phyloP scores from a whole-genome alignment of 495 filamentous ascomycete genomes.

The Thermothielavioides terrestris region DNA sequence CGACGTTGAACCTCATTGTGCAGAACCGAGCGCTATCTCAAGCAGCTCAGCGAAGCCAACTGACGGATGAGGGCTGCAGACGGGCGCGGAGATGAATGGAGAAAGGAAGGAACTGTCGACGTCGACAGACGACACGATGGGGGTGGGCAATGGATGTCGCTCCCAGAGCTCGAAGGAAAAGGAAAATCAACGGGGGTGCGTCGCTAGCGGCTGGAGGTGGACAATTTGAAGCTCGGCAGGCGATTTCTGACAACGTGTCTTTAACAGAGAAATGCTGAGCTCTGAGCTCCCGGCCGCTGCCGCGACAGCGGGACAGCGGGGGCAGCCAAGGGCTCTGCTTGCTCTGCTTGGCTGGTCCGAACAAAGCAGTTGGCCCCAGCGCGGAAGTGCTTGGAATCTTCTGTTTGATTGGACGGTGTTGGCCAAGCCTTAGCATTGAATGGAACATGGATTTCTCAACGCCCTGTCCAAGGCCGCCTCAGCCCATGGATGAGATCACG shows the following conservation, averaged over 20 bases:
- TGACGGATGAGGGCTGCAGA: conserved; percentile 11
- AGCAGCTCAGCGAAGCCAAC: conserved; percentile 11
- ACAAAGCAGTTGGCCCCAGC: conserved; percentile 13
- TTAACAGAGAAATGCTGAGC: conserved; percentile 19
- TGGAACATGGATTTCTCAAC: neutral
- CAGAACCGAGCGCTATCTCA: conserved; percentile 12
- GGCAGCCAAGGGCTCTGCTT: conserved; percentile 7
- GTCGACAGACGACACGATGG: conserved; percentile 17
- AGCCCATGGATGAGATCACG: no score
- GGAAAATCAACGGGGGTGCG: conserved; percentile 23
- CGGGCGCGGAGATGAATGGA: neutral
- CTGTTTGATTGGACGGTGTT: conserved; percentile 4
- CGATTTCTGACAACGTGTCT: conserved; percentile 31
- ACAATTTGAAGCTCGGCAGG: conserved; percentile 27
- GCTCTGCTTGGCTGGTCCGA: conserved; percentile 9
- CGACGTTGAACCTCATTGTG: conserved; percentile 68
- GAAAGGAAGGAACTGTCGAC: conserved; percentile 13
- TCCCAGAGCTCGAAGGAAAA: conserved; percentile 37
- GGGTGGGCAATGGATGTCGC: conserved; percentile 27
- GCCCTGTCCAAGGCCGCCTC: neutral
- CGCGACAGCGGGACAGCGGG: conserved; percentile 17
- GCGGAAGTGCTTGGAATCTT: conserved; percentile 16
- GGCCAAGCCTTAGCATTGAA: neutral
- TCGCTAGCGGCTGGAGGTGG: conserved; percentile 21
- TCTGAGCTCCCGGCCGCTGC: conserved; percentile 9